Percentiles rank a stretch among this genome's conserved stretches.
These are phyloP conservation scores for Sphagnum tenellum DNA, from an alignment of 225 moss, liverwort and hornwort species.

Conservation along the genomic window DNA sequence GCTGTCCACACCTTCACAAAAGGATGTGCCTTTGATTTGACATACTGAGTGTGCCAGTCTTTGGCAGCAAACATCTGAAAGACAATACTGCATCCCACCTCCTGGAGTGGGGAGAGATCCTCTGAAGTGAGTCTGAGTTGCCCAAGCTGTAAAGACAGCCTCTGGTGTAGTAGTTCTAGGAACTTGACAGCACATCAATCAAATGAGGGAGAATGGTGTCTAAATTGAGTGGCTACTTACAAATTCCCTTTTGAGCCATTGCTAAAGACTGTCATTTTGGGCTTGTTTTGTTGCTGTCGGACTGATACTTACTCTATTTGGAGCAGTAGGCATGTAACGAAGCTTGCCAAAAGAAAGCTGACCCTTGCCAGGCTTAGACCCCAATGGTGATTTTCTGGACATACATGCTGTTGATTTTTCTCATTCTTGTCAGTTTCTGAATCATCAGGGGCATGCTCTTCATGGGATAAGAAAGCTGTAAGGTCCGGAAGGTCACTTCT, in stretches of 20 bases:
- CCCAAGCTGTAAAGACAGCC: background rate
- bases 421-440: too few species aligned
- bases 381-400: conserved; percentile 3
- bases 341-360: conserved; percentile 38
- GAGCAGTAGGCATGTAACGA: conserved; percentile 68
- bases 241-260: conserved; percentile 7
- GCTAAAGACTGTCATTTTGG: conserved; percentile 14
- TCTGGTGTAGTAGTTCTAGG: background rate
- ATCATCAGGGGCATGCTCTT: too few species aligned
- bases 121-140: conserved; percentile 17
- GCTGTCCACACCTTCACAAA: conserved; percentile 38
- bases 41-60: conserved; percentile 2
- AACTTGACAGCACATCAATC: background rate
- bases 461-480: too few species aligned
- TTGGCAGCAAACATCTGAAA: conserved; percentile 6
- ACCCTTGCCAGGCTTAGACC: conserved; percentile 24
- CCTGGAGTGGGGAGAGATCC: background rate
- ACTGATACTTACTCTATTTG: conserved; percentile 1
- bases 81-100: conserved; percentile 2
- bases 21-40: conserved; percentile 1
- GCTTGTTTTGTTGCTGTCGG: conserved; percentile 30
- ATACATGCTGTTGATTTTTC: conserved; percentile 6
- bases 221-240: conserved; percentile 4
- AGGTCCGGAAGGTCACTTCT: too few species aligned
- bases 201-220: conserved; percentile 8